phyloP scores from a whole-genome alignment of 139 green algal species.

The Chlorella vulgaris region DNA sequence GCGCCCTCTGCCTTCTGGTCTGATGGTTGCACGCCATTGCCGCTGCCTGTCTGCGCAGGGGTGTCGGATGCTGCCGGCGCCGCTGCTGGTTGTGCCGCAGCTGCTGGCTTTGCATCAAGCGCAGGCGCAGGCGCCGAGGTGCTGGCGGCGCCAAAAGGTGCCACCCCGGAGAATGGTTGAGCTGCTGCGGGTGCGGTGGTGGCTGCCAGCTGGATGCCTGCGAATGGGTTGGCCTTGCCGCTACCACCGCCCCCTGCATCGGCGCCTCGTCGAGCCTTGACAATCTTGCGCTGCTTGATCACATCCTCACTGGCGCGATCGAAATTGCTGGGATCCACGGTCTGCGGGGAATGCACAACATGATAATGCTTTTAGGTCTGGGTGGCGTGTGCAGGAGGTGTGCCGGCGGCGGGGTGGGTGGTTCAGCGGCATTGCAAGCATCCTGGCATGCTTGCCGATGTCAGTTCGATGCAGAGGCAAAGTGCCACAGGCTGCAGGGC shows the following conservation, averaged over 20 bases:
- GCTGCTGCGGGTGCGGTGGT: not conserved
- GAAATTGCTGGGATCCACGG: conserved; percentile 54
- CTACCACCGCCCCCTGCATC: not conserved
- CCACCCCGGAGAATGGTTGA: conserved; percentile 48
- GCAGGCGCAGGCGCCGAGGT: conserved; percentile 20
- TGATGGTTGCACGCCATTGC: conserved; percentile 3
- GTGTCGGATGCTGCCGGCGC: not conserved
- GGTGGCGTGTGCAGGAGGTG: no score
- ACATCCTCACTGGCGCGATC: conserved; percentile 58
- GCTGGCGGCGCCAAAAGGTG: not conserved
- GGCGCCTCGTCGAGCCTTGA: conserved; percentile 46
- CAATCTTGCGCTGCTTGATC: conserved; percentile 61
- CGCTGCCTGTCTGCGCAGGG: no score
- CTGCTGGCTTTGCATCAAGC: not conserved
- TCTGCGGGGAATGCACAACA: not conserved
- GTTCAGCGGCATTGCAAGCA: no score
- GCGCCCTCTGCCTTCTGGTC: conserved; percentile 2
- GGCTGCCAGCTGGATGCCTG: conserved; percentile 48
- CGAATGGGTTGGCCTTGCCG: conserved; percentile 60
- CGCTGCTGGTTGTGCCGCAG: not conserved
- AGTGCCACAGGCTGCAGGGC: no score
- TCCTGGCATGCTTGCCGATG: no score
- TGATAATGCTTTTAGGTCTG: no score
- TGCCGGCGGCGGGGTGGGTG: no score
- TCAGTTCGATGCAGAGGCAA: no score